A percentile compares a stretch with the other conserved stretches of the same genome.
These are phyloP conservation scores for Ophiostoma sp. DNA, from an alignment of 2,329 filamentous ascomycete species.

Conservation along the genomic window DNA sequence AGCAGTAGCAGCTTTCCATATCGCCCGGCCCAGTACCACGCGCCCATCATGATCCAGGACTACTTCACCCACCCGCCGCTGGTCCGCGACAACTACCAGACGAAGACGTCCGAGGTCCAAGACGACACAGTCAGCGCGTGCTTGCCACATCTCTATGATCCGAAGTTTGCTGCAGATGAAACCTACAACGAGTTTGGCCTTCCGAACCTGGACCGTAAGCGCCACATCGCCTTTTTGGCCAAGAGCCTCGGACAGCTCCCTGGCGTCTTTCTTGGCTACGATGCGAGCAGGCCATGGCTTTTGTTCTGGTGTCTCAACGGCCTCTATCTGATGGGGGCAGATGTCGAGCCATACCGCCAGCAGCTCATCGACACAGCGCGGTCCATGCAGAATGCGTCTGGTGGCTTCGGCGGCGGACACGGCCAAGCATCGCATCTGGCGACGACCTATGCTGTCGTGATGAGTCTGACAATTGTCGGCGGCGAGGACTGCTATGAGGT, in stretches of 20 bases:
- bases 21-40: not conserved
- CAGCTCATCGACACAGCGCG: constrained; percentile 68
- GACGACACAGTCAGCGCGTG: constrained; percentile 63
- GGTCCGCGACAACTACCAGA: constrained; percentile 61
- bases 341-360: constrained; percentile 61
- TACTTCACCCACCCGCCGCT: constrained; percentile 55
- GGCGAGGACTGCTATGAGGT: constrained; percentile 64
- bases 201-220: constrained; percentile 62
- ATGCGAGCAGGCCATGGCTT: constrained; percentile 88
- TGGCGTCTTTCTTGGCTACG: constrained; percentile 63
- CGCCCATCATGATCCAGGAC: constrained; percentile 41
- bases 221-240: constrained; percentile 58
- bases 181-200: constrained; percentile 65
- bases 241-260: constrained; percentile 59
- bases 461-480: constrained; percentile 73
- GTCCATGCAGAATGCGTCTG: constrained; percentile 73
- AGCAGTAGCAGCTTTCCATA: not conserved
- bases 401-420: constrained; percentile 91
- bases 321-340: constrained; percentile 69
- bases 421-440: constrained; percentile 86
- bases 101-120: constrained; percentile 63
- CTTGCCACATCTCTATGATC: constrained; percentile 59
- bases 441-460: constrained; percentile 75
- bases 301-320: constrained; percentile 86
- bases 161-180: constrained; percentile 43